Base-by-base conservation (phyloP, 2,329 filamentous ascomycete genomes). In the Talaromyces verruculosus region DNA sequence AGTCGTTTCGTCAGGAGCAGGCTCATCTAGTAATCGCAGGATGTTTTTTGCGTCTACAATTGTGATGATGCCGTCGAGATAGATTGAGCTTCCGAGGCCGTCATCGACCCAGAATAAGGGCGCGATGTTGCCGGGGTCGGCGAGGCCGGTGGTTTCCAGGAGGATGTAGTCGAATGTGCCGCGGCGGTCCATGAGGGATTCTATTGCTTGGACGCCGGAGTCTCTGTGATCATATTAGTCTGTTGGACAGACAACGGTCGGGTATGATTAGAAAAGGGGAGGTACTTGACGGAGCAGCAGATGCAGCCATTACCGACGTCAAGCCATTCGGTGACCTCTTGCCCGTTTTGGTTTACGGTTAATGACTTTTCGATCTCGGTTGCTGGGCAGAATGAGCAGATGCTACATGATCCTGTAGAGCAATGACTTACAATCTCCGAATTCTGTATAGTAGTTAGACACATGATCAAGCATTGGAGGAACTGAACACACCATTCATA, bases 71-170 rank as follows among this genome's bases (percentile, higher is more conserved):
- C 95, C 95, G 74, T 99, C 95, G 0, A 99, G 87, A 77, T 96
- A 99, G 72, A 99, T 97, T 43, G 90, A 93, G 77, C 93, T 97
- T 7, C 93, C 94, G 2, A 99, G 85, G 0, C 93, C 95, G 70
- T 98, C 94, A 72, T 99, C 95, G 30, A 99, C 89, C 95, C 95
- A 99, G 81, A 99, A 99, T 15, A 98, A 81, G 0, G 95, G 95
- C 0, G 95, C 95, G 61, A 99, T 88, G 73, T 98, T 98, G 1
- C 95, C 95, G 0, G 95, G 95, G 74, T 99, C 94, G 4, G 95
- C 95, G 5, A 99, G 85, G 0, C 95, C 95, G 0, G 95, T 98
- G 0, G 95, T 99, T 78, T 99, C 95, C 0, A 99, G 88, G 2
- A 99, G 85, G 70, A 99, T 98, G 80, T 98, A 99, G 81, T 99